phyloP scores from a whole-genome alignment of 345 rosid species.

The Citrus cavaleriei region DNA sequence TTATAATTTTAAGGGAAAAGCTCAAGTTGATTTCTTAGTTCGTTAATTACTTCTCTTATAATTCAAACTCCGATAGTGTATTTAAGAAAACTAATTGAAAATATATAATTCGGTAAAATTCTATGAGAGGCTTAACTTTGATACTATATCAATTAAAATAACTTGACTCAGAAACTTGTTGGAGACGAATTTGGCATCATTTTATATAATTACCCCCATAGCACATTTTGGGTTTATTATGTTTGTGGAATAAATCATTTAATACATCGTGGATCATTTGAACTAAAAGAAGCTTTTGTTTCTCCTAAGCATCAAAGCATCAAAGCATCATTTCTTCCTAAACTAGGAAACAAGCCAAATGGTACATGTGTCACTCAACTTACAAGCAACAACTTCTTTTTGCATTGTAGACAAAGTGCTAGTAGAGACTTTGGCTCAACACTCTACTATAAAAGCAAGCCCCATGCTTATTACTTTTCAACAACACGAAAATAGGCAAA shows the following conservation, averaged over 20 bases:
- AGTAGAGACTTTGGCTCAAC: not conserved
- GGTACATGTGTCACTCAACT: conserved; percentile 1
- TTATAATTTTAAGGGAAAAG: no score
- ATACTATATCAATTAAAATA: no score
- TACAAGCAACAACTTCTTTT: conserved; percentile 19
- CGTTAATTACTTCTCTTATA: no score
- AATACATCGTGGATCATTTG: not conserved
- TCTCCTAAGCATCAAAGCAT: conserved; percentile 25
- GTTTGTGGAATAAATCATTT: not conserved
- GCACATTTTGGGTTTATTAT: not conserved
- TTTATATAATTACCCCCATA: not conserved
- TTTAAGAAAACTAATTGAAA: no score
- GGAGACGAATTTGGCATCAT: no score
- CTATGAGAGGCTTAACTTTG: no score
- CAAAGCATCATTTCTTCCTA: not conserved
- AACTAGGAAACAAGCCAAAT: not conserved
- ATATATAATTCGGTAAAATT: no score
- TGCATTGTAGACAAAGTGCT: not conserved
- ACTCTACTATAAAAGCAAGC: not conserved
- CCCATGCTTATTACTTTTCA: not conserved
- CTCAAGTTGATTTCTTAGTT: no score
- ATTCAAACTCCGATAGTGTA: no score
- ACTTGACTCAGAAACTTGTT: not conserved
- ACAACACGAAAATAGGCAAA: not conserved
- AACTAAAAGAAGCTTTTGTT: conserved; percentile 20